Base-by-base conservation (phyloP, 371 early-diverging fungal genomes). In the Apophysomyces elegans region DNA sequence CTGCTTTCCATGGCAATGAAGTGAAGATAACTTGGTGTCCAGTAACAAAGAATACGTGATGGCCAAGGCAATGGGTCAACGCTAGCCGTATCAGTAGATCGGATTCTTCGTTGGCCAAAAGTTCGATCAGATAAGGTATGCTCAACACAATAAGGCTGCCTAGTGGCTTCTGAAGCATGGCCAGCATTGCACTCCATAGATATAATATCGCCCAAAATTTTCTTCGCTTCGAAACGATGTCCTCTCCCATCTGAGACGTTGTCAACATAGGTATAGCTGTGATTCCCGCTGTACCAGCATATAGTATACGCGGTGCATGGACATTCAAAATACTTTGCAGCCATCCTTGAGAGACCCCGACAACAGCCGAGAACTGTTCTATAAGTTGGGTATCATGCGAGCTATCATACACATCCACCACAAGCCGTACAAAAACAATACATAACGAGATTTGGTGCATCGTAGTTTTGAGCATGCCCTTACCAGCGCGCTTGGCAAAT, bases 21-120 rank as follows among this genome's bases (percentile, higher is more conserved):
- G 93, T 84, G 45, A 96, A 79, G 1, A 93, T 93, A 54, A 90
- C 88, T 74, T 98, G 98, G 71, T 98, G 97, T 6, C 94, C 95
- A 0, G 97, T 95, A 6, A 89, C 81, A 75, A 96, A 97, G 71
- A 91, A 97, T n/a, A 82, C 74, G 39, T 87, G 88, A 35, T 88
- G 87, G 0, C 90, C 89, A 37, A 90, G 69, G 56, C 88, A 66
- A 45, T 77, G 76, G 5, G 76, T 21, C 9, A 83, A 39, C 2
- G 63, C 67, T 4, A 79, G 54, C 16, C 76, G 72, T 35, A 75
- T 58, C 41, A 59, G 6, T 1, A 64, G 35, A 5, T 37, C 36
- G 0, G 41, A 11, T 7, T 63, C 21, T 1, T 64, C 66, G 2
- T 56, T 4, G 32, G 64, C 41, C n/a, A 80, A 21, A 11, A 59